Evolutionary conservation across 768 basidiomycete genomes (phyloP).

Genomic region (Mycena venus): DNA sequence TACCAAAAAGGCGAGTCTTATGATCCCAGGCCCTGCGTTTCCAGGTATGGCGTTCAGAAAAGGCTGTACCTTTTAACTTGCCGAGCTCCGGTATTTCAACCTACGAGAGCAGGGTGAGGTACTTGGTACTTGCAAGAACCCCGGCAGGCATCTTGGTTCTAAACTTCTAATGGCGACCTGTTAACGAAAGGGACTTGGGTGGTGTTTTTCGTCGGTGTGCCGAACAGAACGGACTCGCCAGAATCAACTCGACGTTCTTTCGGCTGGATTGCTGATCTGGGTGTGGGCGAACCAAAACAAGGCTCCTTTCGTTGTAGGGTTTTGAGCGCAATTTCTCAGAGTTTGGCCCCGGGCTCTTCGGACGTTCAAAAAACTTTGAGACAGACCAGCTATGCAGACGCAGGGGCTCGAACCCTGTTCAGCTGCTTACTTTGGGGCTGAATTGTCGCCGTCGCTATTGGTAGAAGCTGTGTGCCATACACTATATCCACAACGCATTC

Average conservation of each 20-base stretch:
- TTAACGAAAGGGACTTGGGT: no score
- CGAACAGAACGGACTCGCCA: not conserved
- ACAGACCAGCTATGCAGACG: not conserved
- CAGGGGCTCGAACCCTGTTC: constrained; percentile 8
- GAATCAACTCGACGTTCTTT: not conserved
- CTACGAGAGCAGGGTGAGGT: no score
- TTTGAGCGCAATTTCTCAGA: no score
- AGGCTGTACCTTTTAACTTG: no score
- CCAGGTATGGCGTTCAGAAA: not conserved
- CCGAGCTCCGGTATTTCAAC: no score
- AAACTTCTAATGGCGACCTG: no score
- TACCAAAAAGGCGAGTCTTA: not conserved
- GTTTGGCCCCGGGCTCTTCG: not conserved
- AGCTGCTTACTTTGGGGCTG: not conserved
- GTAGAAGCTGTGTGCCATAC: not conserved
- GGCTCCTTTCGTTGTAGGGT: not conserved
- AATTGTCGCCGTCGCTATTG: not conserved
- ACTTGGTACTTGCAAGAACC: no score
- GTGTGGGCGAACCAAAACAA: not conserved
- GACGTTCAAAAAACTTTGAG: not conserved
- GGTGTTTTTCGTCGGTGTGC: not conserved
- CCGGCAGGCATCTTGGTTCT: no score
- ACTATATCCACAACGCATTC: not conserved
- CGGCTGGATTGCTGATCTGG: not conserved
- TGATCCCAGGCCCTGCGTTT: not conserved